These are phyloP conservation scores for Microcyclospora pomicola DNA, from an alignment of 2,329 filamentous ascomycete genomes.

Conservation along the genomic window DNA sequence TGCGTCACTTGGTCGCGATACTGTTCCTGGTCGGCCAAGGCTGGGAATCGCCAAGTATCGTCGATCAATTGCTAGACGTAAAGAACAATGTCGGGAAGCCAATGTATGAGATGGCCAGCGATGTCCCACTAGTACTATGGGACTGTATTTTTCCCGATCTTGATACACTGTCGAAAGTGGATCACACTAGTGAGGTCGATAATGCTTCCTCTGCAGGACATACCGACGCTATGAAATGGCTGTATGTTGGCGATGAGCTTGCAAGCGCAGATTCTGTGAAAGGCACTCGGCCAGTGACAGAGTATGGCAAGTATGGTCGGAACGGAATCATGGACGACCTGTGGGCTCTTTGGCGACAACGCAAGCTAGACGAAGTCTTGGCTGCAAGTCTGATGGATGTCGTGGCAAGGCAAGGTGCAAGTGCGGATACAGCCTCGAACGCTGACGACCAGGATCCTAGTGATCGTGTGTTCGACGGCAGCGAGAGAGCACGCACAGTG, in stretches of 20 bases:
- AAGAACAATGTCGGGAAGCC: conserved; percentile 59
- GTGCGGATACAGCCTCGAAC: not conserved
- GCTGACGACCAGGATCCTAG: conserved; percentile 19
- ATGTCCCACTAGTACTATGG: conserved; percentile 85
- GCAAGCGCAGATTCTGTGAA: conserved; percentile 17
- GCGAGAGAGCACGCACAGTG: conserved; percentile 37
- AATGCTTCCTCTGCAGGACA: conserved; percentile 26
- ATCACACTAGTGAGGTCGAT: conserved; percentile 16
- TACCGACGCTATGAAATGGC: conserved; percentile 58
- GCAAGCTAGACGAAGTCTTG: conserved; percentile 82
- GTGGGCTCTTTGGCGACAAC: conserved; percentile 71
- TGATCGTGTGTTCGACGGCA: conserved; percentile 45
- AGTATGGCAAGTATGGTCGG: conserved; percentile 48
- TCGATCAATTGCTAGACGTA: conserved; percentile 63
- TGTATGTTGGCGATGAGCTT: conserved; percentile 57
- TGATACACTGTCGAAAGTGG: conserved; percentile 26
- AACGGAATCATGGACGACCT: conserved; percentile 57
- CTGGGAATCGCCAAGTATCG: conserved; percentile 59
- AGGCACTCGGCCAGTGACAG: conserved; percentile 6
- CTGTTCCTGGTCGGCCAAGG: conserved; percentile 89
- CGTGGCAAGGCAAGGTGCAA: conserved; percentile 24
- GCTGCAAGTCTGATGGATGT: conserved; percentile 59
- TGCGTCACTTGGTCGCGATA: conserved; percentile 82
- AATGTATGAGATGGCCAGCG: conserved; percentile 78
- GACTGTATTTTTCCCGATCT: conserved; percentile 71